Evolutionary conservation across 1,284 basidiomycete genomes (phyloP).

Genomic region (Cystobasidiaceae sp.): DNA sequence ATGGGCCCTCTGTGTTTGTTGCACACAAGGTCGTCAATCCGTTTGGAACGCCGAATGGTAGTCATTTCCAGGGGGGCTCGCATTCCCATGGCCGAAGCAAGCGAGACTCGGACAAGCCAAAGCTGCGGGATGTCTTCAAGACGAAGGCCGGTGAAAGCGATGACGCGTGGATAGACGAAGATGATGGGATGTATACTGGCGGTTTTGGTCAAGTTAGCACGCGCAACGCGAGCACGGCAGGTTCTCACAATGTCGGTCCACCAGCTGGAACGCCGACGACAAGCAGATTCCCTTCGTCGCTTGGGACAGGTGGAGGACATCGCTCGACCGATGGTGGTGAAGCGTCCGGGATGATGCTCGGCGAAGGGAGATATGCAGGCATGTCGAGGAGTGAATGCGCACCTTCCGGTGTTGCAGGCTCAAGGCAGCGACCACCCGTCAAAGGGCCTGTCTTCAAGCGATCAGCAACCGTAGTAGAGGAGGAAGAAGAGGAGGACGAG

Average conservation of each 20-base stretch:
- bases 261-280: background rate
- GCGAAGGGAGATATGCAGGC: slow-evolving; percentile 31
- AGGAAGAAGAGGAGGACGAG: slow-evolving; percentile 38
- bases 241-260: background rate
- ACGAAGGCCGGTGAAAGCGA: slow-evolving; percentile 38
- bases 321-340: too few relatives aligned
- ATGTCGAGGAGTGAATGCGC: slow-evolving; percentile 8
- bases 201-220: slow-evolving; percentile 47
- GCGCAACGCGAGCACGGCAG: background rate
- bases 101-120: slow-evolving; percentile 37
- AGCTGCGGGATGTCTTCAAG: slow-evolving; percentile 50
- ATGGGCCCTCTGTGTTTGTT: slow-evolving; percentile 39
- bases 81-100: slow-evolving; percentile 9
- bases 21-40: slow-evolving; percentile 39
- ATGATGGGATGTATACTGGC: slow-evolving; percentile 47
- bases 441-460: slow-evolving; percentile 14
- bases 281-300: background rate
- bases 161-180: slow-evolving; percentile 49
- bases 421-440: background rate
- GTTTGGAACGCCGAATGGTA: slow-evolving; percentile 35
- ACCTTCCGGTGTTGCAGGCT: slow-evolving; percentile 1
- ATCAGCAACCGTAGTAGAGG: slow-evolving; percentile 27
- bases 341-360: too few relatives aligned
- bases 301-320: background rate
- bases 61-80: background rate